Evolutionary conservation across 805 yeast species (phyloP).

Genomic region (Isabelozyma rhagii): DNA sequence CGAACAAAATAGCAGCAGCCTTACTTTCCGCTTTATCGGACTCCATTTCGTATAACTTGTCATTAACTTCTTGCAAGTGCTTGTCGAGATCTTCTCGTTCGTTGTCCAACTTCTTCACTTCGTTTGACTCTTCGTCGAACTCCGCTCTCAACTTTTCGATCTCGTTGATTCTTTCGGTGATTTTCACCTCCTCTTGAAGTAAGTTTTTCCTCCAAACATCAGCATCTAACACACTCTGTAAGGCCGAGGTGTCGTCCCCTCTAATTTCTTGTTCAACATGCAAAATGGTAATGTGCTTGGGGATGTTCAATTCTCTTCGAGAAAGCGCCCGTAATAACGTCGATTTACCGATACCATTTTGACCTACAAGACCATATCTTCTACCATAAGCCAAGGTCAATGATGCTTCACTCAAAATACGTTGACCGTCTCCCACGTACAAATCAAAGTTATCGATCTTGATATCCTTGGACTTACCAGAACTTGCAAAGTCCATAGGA

Average conservation of each 20-base stretch:
- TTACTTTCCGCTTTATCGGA: conserved; percentile 96
- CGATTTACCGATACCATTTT: conserved; percentile 99
- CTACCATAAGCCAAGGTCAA: conserved; percentile 87
- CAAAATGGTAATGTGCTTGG: conserved; percentile 90
- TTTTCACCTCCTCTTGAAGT: conserved; percentile 69
- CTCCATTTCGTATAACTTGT: conserved; percentile 88
- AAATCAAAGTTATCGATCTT: conserved; percentile 90
- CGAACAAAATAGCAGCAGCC: conserved; percentile 90
- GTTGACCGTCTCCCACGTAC: conserved; percentile 92
- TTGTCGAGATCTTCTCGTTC: conserved; percentile 84
- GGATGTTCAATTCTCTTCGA: conserved; percentile 89
- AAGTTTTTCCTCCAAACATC: conserved; percentile 98
- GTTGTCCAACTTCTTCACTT: conserved; percentile 75
- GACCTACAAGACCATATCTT: conserved; percentile 96
- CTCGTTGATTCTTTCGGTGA: conserved; percentile 70
- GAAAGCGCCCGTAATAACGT: conserved; percentile 88
- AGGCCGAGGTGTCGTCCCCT: conserved; percentile 88
- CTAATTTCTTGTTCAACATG: conserved; percentile 97
- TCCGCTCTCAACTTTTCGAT: conserved; percentile 67
- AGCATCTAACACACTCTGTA: conserved; percentile 96
- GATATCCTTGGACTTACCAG: conserved; percentile 97
- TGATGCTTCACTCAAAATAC: conserved; percentile 85
- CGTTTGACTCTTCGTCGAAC: conserved; percentile 73
- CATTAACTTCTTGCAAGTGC: conserved; percentile 74
- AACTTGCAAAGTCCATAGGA: conserved; percentile 76